Evolutionary conservation across 495 filamentous ascomycete genomes (phyloP), one percentile per base, ranked within the genome.

Genomic region (Penicillium diatomitis): DNA sequence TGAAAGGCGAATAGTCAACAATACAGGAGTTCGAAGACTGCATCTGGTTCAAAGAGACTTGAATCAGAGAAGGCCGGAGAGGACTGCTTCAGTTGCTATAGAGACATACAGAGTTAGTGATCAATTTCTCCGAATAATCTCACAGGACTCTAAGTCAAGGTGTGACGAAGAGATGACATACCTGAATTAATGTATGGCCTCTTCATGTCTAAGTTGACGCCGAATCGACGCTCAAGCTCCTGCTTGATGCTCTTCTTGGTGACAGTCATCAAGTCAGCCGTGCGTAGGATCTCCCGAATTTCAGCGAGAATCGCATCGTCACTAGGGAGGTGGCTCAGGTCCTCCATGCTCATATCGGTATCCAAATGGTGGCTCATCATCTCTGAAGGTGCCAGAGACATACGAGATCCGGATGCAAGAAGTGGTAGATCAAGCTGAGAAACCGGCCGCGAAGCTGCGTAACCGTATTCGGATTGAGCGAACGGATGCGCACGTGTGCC

Each of bases 201-300:
- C 74, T 81, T 87, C 45, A 78, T 66, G 62, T 97, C 90, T 46
- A 97, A 69, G 40, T 75, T 74, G 33, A 94, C 80, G 31, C 84
- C 86, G 63, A 96, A 99, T 54, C 90, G 78, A 58, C 78, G 76
- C 72, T 99, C 94, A 49, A 99, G 70, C 68, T 99, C 94, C 50
- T 77, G 67, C 77, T 96, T 96, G 70, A 99, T 85, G 50, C 85
- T 87, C 81, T 97, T 99, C 84, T 99, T 99, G 52, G 94, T 97
- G 31, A 97, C 86, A 7, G 74, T 88, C 92, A 99, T 99, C 57
- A 99, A 71, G 72, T 99, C 94, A 2, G 88, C 88, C 3, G 86
- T 90, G 52, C 82, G 75, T 42, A 99, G 71, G 47, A 99, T 94
- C 56, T 96, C 90, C 37, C 92, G 75, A 48, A 99, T 97, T 75